These are phyloP conservation scores for Parietaria judaica DNA, from an alignment of 306 rosid genomes.

Conservation along the genomic window DNA sequence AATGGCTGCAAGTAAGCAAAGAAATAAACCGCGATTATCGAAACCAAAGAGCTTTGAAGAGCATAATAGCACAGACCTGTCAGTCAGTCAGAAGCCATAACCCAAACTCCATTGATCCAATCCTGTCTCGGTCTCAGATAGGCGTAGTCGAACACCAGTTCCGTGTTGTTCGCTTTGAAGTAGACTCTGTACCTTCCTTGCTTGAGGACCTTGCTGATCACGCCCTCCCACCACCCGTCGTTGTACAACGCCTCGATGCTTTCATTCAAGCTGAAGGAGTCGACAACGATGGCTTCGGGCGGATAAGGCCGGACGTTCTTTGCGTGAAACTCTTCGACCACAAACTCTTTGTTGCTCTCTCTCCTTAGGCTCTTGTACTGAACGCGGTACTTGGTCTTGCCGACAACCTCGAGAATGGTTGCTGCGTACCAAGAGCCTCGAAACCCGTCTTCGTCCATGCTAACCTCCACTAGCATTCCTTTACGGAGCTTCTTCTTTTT, in stretches of 20 bases:
- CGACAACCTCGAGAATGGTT: constrained; percentile 24
- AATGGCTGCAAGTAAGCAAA: no score
- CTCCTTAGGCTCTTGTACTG: constrained; percentile 36
- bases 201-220: constrained; percentile 35
- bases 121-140: constrained; percentile 50
- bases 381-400: constrained; percentile 27
- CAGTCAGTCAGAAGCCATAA: constrained; percentile 24
- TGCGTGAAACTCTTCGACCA: constrained; percentile 44
- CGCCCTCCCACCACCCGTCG: constrained; percentile 81
- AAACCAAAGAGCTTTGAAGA: no score
- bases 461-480: constrained; percentile 53
- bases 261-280: constrained; percentile 27
- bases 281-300: constrained; percentile 20
- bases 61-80: constrained; percentile 37
- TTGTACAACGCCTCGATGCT: constrained; percentile 52
- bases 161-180: constrained; percentile 35
- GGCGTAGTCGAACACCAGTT: constrained; percentile 32
- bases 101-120: constrained; percentile 53
- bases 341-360: constrained; percentile 30
- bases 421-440: constrained; percentile 70
- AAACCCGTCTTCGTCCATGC: constrained; percentile 65
- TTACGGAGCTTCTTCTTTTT: constrained; percentile 9
- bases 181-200: constrained; percentile 39
- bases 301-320: constrained; percentile 54
- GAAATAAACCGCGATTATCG: no score